These are phyloP conservation scores for Coemansia sp. DNA, from an alignment of 192 early-diverging fungal species.

Conservation along the genomic window DNA sequence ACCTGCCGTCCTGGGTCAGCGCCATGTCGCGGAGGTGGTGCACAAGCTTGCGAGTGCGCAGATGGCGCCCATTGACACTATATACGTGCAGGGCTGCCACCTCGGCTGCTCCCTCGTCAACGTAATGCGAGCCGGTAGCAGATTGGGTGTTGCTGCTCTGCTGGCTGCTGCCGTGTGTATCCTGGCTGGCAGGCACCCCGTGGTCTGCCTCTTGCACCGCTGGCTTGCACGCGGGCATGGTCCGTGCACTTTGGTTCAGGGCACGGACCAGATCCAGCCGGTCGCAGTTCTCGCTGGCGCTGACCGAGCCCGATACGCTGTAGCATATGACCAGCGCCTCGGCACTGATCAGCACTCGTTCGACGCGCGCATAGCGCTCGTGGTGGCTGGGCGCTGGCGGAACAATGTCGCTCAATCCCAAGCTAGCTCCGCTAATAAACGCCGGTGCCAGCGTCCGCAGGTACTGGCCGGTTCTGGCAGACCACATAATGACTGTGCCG, in stretches of 20 bases:
- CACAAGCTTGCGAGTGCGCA: slow-evolving; percentile 42
- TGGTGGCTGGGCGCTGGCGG: slow-evolving; percentile 9
- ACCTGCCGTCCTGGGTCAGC: slow-evolving; percentile 31
- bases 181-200: background rate
- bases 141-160: background rate
- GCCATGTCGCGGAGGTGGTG: slow-evolving; percentile 40
- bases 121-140: background rate
- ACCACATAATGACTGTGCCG: slow-evolving; percentile 37
- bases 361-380: slow-evolving; percentile 20
- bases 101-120: slow-evolving; percentile 19
- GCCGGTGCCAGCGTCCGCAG: slow-evolving; percentile 24
- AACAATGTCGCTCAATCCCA: slow-evolving; percentile 3
- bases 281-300: slow-evolving; percentile 11
- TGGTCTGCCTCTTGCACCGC: background rate
- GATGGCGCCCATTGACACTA: slow-evolving; percentile 31
- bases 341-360: slow-evolving; percentile 32
- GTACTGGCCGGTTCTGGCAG: slow-evolving; percentile 22
- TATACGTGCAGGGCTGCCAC: slow-evolving; percentile 38
- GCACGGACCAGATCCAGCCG: slow-evolving; percentile 22
- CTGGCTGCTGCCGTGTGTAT: slow-evolving; percentile 2
- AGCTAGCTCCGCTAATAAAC: background rate
- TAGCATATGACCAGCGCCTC: slow-evolving; percentile 35
- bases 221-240: background rate
- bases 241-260: background rate
- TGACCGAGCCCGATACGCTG: slow-evolving; percentile 27